Percentiles rank a stretch among this genome's conserved stretches.
These are phyloP conservation scores for Tetracladium marchalianum DNA, from an alignment of 495 filamentous ascomycete genomes.

Conservation along the genomic window DNA sequence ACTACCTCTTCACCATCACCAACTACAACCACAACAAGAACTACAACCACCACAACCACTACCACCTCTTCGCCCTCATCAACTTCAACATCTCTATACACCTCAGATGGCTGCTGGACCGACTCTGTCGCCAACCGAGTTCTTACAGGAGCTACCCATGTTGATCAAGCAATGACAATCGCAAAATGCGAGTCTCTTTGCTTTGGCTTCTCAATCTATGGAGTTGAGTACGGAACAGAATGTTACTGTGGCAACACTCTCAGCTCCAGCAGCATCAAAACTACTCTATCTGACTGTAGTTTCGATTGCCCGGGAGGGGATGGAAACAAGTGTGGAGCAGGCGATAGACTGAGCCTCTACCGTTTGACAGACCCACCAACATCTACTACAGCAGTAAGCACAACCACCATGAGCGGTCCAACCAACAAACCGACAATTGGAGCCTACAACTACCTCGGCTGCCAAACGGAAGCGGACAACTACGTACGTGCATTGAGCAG, in stretches of 20 bases:
- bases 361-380: neutral
- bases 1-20: constrained; percentile 19
- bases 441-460: constrained; percentile 20
- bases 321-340: neutral
- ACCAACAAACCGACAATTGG: constrained; percentile 19
- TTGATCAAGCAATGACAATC: constrained; percentile 28
- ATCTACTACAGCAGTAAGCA: constrained; percentile 7
- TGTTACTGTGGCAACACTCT: constrained; percentile 45
- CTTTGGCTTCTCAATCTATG: constrained; percentile 26
- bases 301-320: neutral
- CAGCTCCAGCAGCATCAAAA: constrained; percentile 18
- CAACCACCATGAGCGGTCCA: constrained; percentile 11
- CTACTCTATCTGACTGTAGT: constrained; percentile 5
- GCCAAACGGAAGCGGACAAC: constrained; percentile 27
- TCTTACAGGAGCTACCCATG: neutral
- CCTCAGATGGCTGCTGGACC: constrained; percentile 10
- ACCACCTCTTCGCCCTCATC: constrained; percentile 1
- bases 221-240: constrained; percentile 6
- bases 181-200: constrained; percentile 46
- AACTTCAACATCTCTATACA: constrained; percentile 5
- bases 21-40: constrained; percentile 15
- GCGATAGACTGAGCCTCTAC: neutral
- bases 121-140: constrained; percentile 3
- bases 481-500: constrained; percentile 17
- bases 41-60: neutral